A percentile compares a stretch with the other conserved stretches of the same genome.
Evolutionary conservation across 495 filamentous ascomycete species (phyloP).

Genomic region (Aspergillus nanangensis): DNA sequence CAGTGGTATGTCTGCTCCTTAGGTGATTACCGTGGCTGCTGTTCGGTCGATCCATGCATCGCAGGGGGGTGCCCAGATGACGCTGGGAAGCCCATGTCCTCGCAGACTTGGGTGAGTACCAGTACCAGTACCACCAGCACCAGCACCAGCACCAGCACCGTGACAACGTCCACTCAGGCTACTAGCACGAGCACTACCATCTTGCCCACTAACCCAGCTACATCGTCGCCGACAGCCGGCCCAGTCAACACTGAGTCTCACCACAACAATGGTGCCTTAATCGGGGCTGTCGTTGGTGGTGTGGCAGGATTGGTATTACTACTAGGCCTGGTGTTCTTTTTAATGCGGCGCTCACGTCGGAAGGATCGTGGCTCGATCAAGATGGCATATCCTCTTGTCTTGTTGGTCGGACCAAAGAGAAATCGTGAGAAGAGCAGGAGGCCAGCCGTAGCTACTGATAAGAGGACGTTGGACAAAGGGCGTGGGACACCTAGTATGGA

Average conservation of each 20-base stretch:
- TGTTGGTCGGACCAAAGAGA: neutral
- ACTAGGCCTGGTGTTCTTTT: slow-evolving; percentile 12
- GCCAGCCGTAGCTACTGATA: neutral
- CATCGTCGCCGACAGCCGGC: slow-evolving; percentile 3
- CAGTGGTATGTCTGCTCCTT: slow-evolving; percentile 29
- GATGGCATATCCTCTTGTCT: neutral
- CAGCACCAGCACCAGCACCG: neutral
- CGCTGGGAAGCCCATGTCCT: slow-evolving; percentile 1
- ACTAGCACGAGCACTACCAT: neutral
- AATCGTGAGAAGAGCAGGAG: neutral
- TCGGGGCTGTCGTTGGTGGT: slow-evolving; percentile 28
- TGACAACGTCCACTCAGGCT: slow-evolving; percentile 1
- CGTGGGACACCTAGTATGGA: neutral
- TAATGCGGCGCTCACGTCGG: slow-evolving; percentile 19
- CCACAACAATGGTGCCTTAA: slow-evolving; percentile 12
- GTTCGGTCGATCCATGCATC: slow-evolving; percentile 33
- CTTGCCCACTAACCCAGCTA: neutral
- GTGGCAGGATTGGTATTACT: slow-evolving; percentile 17
- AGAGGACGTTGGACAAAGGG: neutral
- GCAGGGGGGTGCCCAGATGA: slow-evolving; percentile 30
- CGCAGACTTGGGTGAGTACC: neutral
- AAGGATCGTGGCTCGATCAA: slow-evolving; percentile 5
- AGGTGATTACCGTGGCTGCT: slow-evolving; percentile 32
- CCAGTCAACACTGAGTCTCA: neutral
- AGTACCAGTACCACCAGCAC: neutral